Evolutionary conservation across 2,329 filamentous ascomycete species (phyloP), one percentile per base, ranked within the genome.

Genomic region (Aspergillus amoenus): DNA sequence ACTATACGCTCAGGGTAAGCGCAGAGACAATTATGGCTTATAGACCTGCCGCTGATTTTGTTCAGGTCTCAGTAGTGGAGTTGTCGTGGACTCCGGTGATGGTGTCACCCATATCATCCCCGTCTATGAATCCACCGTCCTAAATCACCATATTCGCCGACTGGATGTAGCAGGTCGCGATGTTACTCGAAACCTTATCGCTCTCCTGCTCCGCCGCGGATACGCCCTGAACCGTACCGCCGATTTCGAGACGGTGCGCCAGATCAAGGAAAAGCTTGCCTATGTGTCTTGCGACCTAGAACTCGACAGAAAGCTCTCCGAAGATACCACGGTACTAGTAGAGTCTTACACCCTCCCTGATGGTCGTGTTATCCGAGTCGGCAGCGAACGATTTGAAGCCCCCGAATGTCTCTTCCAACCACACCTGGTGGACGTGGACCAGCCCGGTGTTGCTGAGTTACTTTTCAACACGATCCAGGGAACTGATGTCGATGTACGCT

Each of bases 211-310:
- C 57, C 91, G 94, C 70, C 87, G 94, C 66, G 94, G 94, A 44
- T 99, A 99, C 76, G 92, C 94, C 37, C 86, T 99, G 61, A 99
- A 99, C 85, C 87, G 94, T 74, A 99, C 94, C 12, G 94, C 94
- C 73, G 94, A 99, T 76, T 99, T 99, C 76, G 94, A 99, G 78
- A 99, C 94, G 4, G 94, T 99, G 56, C 90, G 94, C 61, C 93
- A 97, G 76, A 97, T 99, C 81, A 99, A 99, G 81, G 94, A 99
- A 83, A 99, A 99, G 83, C 89, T 99, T 51, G 97, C 94, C 83
- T 99, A 99, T 75, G 93, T 99, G 56, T 97, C 93, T 12, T 99
- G 97, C 81, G 94, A 99, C 75, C 85, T 99, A 56, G 92, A 96
- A 77, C 83, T 99, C 55, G 94, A 99, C 81, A 93, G 97, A 80